These are phyloP conservation scores for Suillus spraguei DNA, from an alignment of 768 basidiomycete species.

Conservation along the genomic window DNA sequence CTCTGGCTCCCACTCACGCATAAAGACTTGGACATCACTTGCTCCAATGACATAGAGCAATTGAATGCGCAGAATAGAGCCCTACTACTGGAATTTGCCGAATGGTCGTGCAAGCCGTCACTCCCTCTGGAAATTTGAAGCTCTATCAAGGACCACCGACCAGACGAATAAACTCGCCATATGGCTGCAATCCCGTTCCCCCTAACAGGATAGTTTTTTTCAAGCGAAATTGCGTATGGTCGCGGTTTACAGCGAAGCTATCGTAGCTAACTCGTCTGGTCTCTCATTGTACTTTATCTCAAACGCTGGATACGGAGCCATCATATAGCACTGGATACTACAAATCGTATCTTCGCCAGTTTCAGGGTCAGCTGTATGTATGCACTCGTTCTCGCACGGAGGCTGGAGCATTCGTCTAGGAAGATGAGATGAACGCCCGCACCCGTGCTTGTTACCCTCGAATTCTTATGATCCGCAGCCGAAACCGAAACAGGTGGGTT, in stretches of 20 bases:
- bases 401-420: conserved; percentile 15
- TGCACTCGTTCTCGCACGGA: conserved; percentile 19
- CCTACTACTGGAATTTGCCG: conserved; percentile 19
- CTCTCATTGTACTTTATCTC: too few species aligned
- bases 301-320: too few species aligned
- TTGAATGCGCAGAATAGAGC: not conserved
- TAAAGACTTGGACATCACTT: not conserved
- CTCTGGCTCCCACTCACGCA: not conserved
- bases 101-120: conserved; percentile 18
- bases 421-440: conserved; percentile 8
- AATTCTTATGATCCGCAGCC: conserved; percentile 10
- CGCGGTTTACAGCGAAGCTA: conserved; percentile 12
- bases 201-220: not conserved
- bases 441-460: conserved; percentile 19
- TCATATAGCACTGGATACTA: too few species aligned
- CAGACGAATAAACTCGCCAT: conserved; percentile 11
- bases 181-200: conserved; percentile 16
- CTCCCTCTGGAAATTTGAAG: conserved; percentile 5
- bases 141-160: conserved; percentile 12
- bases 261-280: too few species aligned
- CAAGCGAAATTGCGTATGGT: conserved; percentile 14
- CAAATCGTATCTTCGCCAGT: too few species aligned
- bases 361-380: conserved; percentile 21
- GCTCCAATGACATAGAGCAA: not conserved
- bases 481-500: conserved; percentile 6